Evolutionary conservation across 164 flowering plant species (phyloP).

Genomic region (Annona squamosa): DNA sequence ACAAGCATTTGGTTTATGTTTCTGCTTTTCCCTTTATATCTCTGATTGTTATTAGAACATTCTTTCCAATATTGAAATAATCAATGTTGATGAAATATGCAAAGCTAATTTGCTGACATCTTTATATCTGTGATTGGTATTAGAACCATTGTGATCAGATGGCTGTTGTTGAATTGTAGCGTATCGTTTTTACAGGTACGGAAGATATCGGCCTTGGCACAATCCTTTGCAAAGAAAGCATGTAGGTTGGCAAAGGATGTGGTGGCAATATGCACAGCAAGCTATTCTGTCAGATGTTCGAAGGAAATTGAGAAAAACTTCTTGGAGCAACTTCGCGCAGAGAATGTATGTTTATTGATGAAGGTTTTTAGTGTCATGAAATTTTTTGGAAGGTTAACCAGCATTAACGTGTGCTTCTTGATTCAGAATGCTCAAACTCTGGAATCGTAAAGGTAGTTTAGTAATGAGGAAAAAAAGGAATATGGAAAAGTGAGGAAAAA

Average conservation of each 20-base stretch:
- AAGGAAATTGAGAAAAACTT: slow-evolving; percentile 53
- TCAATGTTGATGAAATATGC: no score
- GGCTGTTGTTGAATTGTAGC: not conserved
- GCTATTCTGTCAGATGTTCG: slow-evolving; percentile 77
- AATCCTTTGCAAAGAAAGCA: slow-evolving; percentile 44
- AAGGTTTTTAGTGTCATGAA: not conserved
- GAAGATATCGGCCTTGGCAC: slow-evolving; percentile 74
- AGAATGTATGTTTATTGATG: slow-evolving; percentile 53
- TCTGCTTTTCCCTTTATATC: no score
- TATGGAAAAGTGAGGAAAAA: not conserved
- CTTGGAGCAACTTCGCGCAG: slow-evolving; percentile 71
- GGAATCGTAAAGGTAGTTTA: not conserved
- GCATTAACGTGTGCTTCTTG: not conserved
- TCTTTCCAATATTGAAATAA: no score
- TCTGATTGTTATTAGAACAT: no score
- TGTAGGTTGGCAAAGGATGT: slow-evolving; percentile 69
- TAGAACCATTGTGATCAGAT: no score
- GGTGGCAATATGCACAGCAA: slow-evolving; percentile 95
- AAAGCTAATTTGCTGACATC: no score
- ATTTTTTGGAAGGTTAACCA: not conserved
- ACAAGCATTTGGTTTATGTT: no score
- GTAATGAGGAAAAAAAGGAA: not conserved
- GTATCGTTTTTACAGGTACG: slow-evolving; percentile 46
- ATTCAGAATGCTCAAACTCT: not conserved
- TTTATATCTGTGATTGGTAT: no score